phyloP scores from a whole-genome alignment of 163 green algal species.

The Coccomyxa subellipsoidea region DNA sequence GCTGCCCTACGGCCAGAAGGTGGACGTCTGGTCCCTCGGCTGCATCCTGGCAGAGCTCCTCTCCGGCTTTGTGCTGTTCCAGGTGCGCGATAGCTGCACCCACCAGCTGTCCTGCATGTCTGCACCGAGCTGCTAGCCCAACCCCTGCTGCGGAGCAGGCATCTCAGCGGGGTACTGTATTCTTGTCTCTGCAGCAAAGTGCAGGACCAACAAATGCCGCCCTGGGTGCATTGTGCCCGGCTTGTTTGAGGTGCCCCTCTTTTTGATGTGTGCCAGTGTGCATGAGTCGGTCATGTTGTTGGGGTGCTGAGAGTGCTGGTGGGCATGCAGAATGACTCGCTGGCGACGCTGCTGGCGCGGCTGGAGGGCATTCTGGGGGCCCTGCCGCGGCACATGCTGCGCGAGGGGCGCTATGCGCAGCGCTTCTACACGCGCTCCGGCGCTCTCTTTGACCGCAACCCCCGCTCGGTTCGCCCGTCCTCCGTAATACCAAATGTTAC shows the following conservation, averaged over 20 bases:
- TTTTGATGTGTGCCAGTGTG: too few species aligned
- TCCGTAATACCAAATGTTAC: too few species aligned
- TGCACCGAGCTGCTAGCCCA: not conserved
- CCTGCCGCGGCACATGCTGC: conserved; percentile 68
- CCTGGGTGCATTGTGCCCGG: too few species aligned
- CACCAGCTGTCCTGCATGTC: not conserved
- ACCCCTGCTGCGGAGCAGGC: too few species aligned
- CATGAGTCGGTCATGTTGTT: not conserved
- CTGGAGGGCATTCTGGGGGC: conserved; percentile 87
- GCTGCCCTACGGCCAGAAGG: conserved; percentile 80
- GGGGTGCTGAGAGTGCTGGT: not conserved
- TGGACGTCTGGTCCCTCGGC: conserved; percentile 94
- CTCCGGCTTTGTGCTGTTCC: conserved; percentile 72
- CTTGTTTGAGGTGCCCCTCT: too few species aligned
- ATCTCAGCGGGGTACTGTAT: too few species aligned
- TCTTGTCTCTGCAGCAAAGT: too few species aligned
- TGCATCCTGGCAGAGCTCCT: conserved; percentile 95
- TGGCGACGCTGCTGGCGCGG: conserved; percentile 80
- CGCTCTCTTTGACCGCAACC: conserved; percentile 67
- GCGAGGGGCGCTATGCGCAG: conserved; percentile 64
- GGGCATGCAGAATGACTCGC: conserved; percentile 71
- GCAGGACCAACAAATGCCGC: too few species aligned
- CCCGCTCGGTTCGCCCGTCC: conserved; percentile 29
- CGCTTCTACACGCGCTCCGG: conserved; percentile 80
- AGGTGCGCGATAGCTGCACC: conserved; percentile 52